phyloP scores from a whole-genome alignment of 495 filamentous ascomycete genomes.

The Podospora fimiseda region DNA sequence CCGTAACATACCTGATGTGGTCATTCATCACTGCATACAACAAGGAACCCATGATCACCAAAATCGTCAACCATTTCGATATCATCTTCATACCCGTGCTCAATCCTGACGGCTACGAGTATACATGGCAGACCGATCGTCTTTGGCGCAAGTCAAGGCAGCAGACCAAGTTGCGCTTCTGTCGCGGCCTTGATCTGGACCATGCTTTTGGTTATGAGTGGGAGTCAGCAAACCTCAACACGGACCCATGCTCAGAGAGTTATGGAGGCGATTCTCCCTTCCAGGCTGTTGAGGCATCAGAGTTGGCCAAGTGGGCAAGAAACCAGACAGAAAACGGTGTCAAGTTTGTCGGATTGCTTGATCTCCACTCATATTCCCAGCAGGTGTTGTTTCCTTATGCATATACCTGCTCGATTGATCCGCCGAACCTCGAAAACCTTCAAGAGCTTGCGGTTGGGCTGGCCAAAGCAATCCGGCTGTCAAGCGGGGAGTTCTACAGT shows the following conservation, averaged over 20 bases:
- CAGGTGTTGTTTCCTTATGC: slow-evolving; percentile 91
- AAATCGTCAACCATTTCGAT: slow-evolving; percentile 73
- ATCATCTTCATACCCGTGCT: slow-evolving; percentile 81
- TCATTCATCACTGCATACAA: slow-evolving; percentile 78
- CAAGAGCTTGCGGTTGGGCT: slow-evolving; percentile 84
- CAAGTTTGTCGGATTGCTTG: slow-evolving; percentile 74
- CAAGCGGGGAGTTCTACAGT: slow-evolving; percentile 67
- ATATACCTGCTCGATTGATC: slow-evolving; percentile 67
- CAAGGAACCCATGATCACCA: slow-evolving; percentile 58
- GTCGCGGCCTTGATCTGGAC: slow-evolving; percentile 83
- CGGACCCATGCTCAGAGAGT: slow-evolving; percentile 87
- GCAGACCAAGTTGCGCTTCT: slow-evolving; percentile 72
- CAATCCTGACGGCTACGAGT: slow-evolving; percentile 92
- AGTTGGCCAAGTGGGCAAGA: slow-evolving; percentile 74
- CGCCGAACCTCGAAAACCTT: slow-evolving; percentile 84
- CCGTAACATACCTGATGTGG: slow-evolving; percentile 86
- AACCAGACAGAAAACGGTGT: slow-evolving; percentile 73
- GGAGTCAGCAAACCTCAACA: slow-evolving; percentile 58
- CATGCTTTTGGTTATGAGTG: slow-evolving; percentile 80
- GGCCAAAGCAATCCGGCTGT: slow-evolving; percentile 79
- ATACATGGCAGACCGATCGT: slow-evolving; percentile 86
- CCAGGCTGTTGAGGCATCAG: slow-evolving; percentile 70
- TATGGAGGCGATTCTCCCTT: slow-evolving; percentile 82
- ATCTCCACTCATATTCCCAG: slow-evolving; percentile 94
- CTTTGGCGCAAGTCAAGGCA: slow-evolving; percentile 96